These are phyloP conservation scores for Penicillium sp. DNA, from an alignment of 2,329 filamentous ascomycete species.

Conservation along the genomic window DNA sequence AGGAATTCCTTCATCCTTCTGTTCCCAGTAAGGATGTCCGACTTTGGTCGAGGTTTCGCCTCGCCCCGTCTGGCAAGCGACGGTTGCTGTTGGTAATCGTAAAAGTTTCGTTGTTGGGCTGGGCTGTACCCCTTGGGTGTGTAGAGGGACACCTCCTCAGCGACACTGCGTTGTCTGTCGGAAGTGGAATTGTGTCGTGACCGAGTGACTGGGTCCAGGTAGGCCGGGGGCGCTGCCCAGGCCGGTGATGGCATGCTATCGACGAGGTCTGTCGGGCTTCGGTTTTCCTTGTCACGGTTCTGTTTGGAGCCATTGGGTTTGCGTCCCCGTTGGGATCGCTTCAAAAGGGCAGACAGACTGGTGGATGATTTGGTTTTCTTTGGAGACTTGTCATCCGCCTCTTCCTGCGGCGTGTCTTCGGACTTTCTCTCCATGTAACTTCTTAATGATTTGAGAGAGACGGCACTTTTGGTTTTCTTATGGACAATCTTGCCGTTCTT, in stretches of 20 bases:
- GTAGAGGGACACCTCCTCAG: constrained; percentile 58
- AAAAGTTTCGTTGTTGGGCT: constrained; percentile 62
- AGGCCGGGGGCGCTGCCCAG: constrained; percentile 64
- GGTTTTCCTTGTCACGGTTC: constrained; percentile 78
- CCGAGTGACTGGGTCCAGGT: constrained; percentile 28
- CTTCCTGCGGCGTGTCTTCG: constrained; percentile 31
- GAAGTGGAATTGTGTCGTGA: constrained; percentile 44
- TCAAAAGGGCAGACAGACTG: constrained; percentile 74
- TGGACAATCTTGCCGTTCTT: constrained; percentile 42
- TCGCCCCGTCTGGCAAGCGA: constrained; percentile 41
- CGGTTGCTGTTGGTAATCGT: constrained; percentile 48
- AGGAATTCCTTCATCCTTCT: constrained; percentile 41
- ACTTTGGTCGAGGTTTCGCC: constrained; percentile 52
- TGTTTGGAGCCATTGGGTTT: constrained; percentile 55
- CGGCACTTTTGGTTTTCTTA: constrained; percentile 55
- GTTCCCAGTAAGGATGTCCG: constrained; percentile 45
- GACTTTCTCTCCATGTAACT: constrained; percentile 47
- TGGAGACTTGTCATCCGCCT: constrained; percentile 44
- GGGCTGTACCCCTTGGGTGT: constrained; percentile 61
- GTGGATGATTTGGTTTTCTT: constrained; percentile 80
- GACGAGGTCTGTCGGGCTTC: constrained; percentile 55
- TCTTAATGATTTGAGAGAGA: constrained; percentile 52
- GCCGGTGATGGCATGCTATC: constrained; percentile 64
- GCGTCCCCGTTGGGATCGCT: constrained; percentile 68
- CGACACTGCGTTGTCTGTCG: constrained; percentile 45